phyloP scores from a whole-genome alignment of 2,329 filamentous ascomycete genomes.

The Hymenoscyphus infarciens region DNA sequence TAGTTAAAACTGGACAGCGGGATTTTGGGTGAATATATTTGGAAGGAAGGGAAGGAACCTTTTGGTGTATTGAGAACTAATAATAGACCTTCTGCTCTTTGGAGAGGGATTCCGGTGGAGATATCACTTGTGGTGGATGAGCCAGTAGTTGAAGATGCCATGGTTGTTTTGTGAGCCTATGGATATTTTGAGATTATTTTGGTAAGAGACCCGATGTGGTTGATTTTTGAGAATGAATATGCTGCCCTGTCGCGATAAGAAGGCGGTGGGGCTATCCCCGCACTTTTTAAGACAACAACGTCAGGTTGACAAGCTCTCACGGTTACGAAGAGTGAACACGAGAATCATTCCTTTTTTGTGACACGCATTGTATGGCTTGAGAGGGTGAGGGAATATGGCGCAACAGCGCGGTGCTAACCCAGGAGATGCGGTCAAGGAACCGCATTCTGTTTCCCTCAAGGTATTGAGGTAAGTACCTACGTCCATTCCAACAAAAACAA shows the following conservation, averaged over 20 bases:
- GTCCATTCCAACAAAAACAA: neutral
- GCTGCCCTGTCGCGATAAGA: no score
- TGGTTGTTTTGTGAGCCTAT: constrained; percentile 1
- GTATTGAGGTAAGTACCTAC: constrained; percentile 55
- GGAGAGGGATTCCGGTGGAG: constrained; percentile 33
- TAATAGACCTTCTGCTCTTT: constrained; percentile 40
- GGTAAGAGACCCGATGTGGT: neutral
- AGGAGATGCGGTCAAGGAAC: constrained; percentile 56
- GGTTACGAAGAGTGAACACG: no score
- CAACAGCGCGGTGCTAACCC: constrained; percentile 32
- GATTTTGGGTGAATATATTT: neutral
- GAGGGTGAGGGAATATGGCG: constrained; percentile 27
- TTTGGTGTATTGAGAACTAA: constrained; percentile 48
- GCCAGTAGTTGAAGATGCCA: constrained; percentile 4
- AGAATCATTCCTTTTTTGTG: no score
- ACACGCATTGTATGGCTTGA: constrained; percentile 22
- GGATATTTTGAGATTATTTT: neutral
- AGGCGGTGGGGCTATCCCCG: no score
- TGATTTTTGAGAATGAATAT: no score
- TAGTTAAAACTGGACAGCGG: neutral
- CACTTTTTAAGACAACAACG: no score
- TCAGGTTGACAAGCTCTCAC: no score
- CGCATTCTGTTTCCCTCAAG: constrained; percentile 75
- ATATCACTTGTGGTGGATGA: neutral
- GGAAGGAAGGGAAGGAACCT: constrained; percentile 37